A percentile compares a stretch with the other conserved stretches of the same genome.
Conservation (phyloP, 2,329 filamentous ascomycete genomes). For the Cladorrhinum sp. region DNA sequence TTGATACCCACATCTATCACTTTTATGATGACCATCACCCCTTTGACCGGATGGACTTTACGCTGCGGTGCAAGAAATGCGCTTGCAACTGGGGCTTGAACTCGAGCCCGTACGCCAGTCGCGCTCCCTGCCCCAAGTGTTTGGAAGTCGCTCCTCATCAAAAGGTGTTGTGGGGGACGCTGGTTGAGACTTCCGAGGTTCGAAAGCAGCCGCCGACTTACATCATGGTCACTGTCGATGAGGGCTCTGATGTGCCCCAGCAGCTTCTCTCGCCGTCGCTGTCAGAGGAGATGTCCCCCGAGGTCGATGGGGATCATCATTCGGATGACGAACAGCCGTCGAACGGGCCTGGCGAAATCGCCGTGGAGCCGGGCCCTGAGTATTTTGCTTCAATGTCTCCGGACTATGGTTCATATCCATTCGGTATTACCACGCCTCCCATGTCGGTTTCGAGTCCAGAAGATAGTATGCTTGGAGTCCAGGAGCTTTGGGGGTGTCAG, state of each 20-base stretch:
- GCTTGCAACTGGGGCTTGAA: neutral
- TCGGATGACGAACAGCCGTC: too few species aligned
- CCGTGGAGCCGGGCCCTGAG: too few species aligned
- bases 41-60: neutral
- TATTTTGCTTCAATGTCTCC: too few species aligned
- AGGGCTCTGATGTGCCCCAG: neutral
- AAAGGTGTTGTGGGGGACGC: neutral
- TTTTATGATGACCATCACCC: neutral
- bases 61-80: neutral
- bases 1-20: neutral
- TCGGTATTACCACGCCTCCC: too few species aligned
- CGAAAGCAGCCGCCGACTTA: neutral
- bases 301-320: too few species aligned
- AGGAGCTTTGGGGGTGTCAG: too few species aligned
- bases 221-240: neutral
- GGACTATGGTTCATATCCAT: too few species aligned
- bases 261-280: neutral
- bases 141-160: neutral
- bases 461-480: too few species aligned
- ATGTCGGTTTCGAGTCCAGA: too few species aligned
- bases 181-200: neutral
- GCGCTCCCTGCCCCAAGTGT: neutral
- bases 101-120: neutral
- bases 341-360: too few species aligned
- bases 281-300: neutral